Evolutionary conservation across 768 basidiomycete genomes (phyloP).

Genomic region (Phlebiopsis flavidoalba): DNA sequence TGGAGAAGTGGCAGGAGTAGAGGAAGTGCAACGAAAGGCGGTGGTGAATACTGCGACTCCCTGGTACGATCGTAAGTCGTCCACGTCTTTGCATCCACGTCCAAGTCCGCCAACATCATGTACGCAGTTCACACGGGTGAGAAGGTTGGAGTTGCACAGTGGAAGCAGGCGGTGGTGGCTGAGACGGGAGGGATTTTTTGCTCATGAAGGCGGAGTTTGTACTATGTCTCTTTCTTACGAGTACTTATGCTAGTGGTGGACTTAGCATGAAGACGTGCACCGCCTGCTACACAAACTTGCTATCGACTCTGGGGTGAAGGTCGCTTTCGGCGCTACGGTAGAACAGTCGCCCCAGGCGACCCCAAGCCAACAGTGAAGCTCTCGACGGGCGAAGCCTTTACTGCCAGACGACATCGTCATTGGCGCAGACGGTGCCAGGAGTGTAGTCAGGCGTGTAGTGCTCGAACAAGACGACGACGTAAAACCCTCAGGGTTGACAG

Average conservation of each 20-base stretch:
- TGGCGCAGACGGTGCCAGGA: constrained; percentile 56
- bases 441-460: constrained; percentile 32
- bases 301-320: constrained; percentile 39
- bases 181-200: constrained; percentile 46
- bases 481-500: constrained; percentile 25
- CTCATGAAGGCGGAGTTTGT: constrained; percentile 39
- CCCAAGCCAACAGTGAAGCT: constrained; percentile 21
- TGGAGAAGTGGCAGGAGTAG: constrained; percentile 49
- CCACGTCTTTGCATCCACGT: neutral
- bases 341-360: constrained; percentile 2
- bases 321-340: constrained; percentile 23
- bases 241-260: neutral
- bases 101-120: neutral
- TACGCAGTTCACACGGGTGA: constrained; percentile 39
- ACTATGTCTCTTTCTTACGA: neutral
- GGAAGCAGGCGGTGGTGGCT: constrained; percentile 42
- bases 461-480: constrained; percentile 27
- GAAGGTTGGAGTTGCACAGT: constrained; percentile 38
- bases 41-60: constrained; percentile 29
- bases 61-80: constrained; percentile 31
- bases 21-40: constrained; percentile 34
- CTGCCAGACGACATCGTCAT: constrained; percentile 52
- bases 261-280: constrained; percentile 51
- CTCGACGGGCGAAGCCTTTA: constrained; percentile 37
- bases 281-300: constrained; percentile 43